These are phyloP conservation scores for Lactarius pseudohatsudake DNA, from an alignment of 768 basidiomycete species.

Conservation along the genomic window DNA sequence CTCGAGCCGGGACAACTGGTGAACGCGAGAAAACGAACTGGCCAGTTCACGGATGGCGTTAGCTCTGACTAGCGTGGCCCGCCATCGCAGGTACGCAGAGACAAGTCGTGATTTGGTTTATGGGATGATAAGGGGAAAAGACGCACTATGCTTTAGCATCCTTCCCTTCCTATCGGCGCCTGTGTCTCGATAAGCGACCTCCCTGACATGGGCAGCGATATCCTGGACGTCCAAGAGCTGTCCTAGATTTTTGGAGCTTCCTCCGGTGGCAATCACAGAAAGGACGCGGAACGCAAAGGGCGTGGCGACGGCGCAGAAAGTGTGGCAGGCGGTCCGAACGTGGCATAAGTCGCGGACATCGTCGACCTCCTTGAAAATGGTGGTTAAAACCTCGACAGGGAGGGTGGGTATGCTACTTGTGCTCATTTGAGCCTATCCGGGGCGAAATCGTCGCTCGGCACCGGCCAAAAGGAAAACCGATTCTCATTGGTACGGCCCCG, in stretches of 20 bases:
- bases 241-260: not conserved
- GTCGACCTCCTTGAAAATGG: not conserved
- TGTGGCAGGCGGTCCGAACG: not conserved
- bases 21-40: not conserved
- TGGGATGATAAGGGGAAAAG: not conserved
- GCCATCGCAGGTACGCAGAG: not conserved
- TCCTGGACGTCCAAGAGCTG: not conserved
- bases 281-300: constrained; percentile 9
- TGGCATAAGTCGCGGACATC: not conserved
- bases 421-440: too few species aligned
- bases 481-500: too few species aligned
- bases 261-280: not conserved
- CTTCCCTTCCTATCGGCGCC: not conserved
- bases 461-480: too few species aligned
- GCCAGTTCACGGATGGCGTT: not conserved
- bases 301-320: not conserved
- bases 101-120: not conserved
- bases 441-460: too few species aligned
- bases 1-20: not conserved
- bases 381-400: not conserved
- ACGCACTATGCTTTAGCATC: constrained; percentile 1
- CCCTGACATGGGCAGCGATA: not conserved
- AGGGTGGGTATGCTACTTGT: not conserved
- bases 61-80: not conserved
- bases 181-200: not conserved